Base-by-base conservation (phyloP, 2,329 filamentous ascomycete species). In the Davidsoniella neocaledoniae region DNA sequence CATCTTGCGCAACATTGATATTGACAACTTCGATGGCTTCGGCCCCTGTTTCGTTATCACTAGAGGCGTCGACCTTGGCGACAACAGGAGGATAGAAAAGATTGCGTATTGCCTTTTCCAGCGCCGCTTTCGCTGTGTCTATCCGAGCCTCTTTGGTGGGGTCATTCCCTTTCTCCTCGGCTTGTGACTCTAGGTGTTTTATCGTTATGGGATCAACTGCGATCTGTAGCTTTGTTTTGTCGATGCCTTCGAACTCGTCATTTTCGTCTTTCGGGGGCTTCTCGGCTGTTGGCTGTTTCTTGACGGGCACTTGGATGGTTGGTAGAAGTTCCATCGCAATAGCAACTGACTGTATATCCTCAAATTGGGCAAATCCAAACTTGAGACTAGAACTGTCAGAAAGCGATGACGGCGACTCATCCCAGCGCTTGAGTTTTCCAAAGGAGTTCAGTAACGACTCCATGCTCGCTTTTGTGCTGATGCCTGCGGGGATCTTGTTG, bases 351-450 rank as follows among this genome's bases (percentile, higher is more conserved):
- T 94, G 85, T 21, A 81, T 79, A 63, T 96, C 88, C 55, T 94
- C 90, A 64, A 84, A 98, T 64, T 95, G 84, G 53, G 90, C 91
- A 66, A 98, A 96, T 12, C 90, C 91, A 69, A 96, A 96, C 55
- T 81, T 82, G 64, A 82, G 81, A 50, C 80, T 79, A 66, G 90
- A 91, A 56, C 83, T 78, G 56, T 86, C 80, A n/a, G 69, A 62
- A 14, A 69, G 60, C 33, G 71, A 66, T 14, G 70, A 72, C 45
- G 76, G 77, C 33, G 79, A 81, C 53, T 86, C 72, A 55, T 88
- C 87, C 87, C 88, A 98, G 58, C 86, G 80, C 55, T 83, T 78
- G 54, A 98, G 66, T 60, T 74, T 79, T 39, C 88, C 88, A 0
- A 83, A 83, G n/a, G 81, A 75, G 43, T 75, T 68, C 41, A 98